phyloP scores from a whole-genome alignment of 1,284 basidiomycete species.

The Marasmius oreades region DNA sequence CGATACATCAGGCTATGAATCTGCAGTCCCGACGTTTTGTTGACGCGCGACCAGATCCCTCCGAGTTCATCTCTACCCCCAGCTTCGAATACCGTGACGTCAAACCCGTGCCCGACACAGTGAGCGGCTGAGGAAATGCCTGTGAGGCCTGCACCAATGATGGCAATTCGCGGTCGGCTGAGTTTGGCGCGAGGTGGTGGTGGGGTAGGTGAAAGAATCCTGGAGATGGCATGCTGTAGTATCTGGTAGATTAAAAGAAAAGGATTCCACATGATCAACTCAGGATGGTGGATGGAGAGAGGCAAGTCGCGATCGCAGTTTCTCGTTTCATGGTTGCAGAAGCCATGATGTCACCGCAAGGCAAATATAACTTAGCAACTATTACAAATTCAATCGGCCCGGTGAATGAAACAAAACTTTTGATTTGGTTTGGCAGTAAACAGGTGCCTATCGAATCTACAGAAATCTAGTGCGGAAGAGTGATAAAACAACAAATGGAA shows the following conservation, averaged over 20 bases:
- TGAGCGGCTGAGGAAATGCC: conserved; percentile 27
- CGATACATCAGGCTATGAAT: conserved; percentile 58
- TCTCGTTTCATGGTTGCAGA: not conserved
- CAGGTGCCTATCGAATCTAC: too few relatives aligned
- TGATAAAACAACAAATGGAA: too few relatives aligned
- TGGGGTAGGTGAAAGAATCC: conserved; percentile 9
- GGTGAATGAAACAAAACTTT: not conserved
- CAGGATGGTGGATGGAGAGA: not conserved
- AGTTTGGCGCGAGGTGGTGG: conserved; percentile 10
- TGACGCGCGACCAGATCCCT: conserved; percentile 60
- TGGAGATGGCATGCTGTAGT: conserved; percentile 5
- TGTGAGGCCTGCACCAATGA: conserved; percentile 34
- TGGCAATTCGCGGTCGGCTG: conserved; percentile 34
- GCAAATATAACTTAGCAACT: too few relatives aligned
- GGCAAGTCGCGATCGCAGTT: not conserved
- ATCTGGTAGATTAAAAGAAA: conserved; percentile 10
- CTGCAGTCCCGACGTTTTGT: conserved; percentile 53
- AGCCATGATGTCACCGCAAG: too few relatives aligned
- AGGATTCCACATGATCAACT: conserved; percentile 6
- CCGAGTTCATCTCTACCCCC: conserved; percentile 31
- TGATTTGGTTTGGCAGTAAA: too few relatives aligned
- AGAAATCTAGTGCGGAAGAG: too few relatives aligned
- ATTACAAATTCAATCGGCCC: not conserved
- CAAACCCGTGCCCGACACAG: conserved; percentile 51
- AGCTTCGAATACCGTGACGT: conserved; percentile 49